phyloP scores from a whole-genome alignment of 257 asterid genomes.

The Henckelia pumila region DNA sequence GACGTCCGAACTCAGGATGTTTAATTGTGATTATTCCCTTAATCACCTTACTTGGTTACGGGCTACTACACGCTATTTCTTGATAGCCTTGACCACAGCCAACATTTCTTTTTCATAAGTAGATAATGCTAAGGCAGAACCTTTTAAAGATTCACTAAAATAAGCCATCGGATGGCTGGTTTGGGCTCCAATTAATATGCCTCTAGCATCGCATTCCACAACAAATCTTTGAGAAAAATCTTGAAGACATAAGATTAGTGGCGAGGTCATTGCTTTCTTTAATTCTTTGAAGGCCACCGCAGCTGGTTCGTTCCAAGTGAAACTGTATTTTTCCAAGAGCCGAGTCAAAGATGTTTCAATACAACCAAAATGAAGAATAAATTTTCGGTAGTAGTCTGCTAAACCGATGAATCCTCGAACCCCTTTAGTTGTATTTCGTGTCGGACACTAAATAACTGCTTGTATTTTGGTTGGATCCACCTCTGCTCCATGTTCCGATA shows the following conservation, averaged over 20 bases:
- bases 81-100: too few species aligned
- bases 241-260: neutral
- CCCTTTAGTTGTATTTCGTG: neutral
- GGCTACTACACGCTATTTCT: too few species aligned
- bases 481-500: neutral
- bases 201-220: conserved; percentile 15
- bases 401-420: neutral
- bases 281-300: neutral
- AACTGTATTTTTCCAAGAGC: neutral
- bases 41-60: too few species aligned
- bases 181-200: neutral
- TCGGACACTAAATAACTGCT: neutral
- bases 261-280: neutral
- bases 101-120: too few species aligned
- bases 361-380: neutral
- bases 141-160: conserved; percentile 8
- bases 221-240: neutral
- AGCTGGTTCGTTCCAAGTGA: neutral
- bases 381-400: too few species aligned
- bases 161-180: neutral
- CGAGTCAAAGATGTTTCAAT: neutral
- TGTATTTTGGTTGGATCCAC: conserved; percentile 16
- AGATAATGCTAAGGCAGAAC: neutral
- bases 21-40: too few species aligned
- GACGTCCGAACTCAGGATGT: too few species aligned